phyloP scores from a whole-genome alignment of 75 land plant genomes.

The Selaginella moellendorffii region DNA sequence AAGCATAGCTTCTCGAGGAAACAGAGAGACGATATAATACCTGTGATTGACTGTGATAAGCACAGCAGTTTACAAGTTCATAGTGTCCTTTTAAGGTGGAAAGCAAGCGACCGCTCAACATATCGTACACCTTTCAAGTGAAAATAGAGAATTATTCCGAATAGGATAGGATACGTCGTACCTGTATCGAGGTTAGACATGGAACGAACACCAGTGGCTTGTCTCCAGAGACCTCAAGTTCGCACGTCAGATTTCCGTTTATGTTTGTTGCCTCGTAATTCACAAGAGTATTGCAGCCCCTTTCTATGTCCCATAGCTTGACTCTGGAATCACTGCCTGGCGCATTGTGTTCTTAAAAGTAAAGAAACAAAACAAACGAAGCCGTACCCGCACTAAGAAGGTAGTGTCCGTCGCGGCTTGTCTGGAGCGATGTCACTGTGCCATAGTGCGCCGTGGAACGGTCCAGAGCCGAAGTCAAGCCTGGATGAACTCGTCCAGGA shows the following conservation, averaged over 20 bases:
- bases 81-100: conserved; percentile 62
- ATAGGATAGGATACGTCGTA: conserved; percentile 9
- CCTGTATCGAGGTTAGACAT: conserved; percentile 52
- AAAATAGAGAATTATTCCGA: neutral
- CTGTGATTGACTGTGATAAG: conserved; percentile 59
- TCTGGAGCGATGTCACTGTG: conserved; percentile 63
- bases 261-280: conserved; percentile 58
- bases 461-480: conserved; percentile 52
- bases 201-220: conserved; percentile 75
- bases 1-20: neutral
- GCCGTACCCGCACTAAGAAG: conserved; percentile 75
- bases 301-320: conserved; percentile 88
- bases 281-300: conserved; percentile 81
- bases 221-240: conserved; percentile 54
- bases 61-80: conserved; percentile 83
- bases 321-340: conserved; percentile 92
- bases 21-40: conserved; percentile 20
- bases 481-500: conserved; percentile 48
- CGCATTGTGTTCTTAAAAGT: neutral
- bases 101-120: conserved; percentile 63
- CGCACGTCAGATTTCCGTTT: conserved; percentile 41
- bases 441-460: conserved; percentile 90
- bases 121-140: conserved; percentile 53
- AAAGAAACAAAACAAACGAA: neutral
- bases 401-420: conserved; percentile 69